phyloP scores from a whole-genome alignment of 371 early-diverging fungal species.

The Mortierella sp. region DNA sequence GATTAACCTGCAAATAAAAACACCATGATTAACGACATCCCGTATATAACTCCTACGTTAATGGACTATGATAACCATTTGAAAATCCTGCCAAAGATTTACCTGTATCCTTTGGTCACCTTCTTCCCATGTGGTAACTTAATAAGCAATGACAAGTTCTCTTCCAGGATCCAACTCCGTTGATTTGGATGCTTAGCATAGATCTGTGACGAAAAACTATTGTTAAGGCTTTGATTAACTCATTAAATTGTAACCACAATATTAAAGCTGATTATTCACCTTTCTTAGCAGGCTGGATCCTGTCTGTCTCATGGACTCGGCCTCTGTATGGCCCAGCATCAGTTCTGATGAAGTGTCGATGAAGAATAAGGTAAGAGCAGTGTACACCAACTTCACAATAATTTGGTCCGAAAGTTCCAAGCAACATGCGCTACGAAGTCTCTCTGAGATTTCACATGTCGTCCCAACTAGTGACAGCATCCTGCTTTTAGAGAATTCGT shows the following conservation, averaged over 20 bases:
- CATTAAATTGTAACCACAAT: not conserved
- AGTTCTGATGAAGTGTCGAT: conserved; percentile 39
- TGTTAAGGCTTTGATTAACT: not conserved
- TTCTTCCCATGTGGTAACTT: conserved; percentile 69
- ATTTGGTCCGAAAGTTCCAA: conserved; percentile 38
- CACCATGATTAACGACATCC: not conserved
- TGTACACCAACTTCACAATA: conserved; percentile 44
- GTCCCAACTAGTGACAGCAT: conserved; percentile 26
- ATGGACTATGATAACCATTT: not conserved
- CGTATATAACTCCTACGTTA: no score
- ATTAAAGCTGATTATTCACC: conserved; percentile 4
- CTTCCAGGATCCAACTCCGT: conserved; percentile 86
- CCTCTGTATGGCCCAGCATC: conserved; percentile 28
- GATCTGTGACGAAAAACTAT: conserved; percentile 37
- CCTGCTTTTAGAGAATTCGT: conserved; percentile 5
- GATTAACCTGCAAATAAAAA: conserved; percentile 58
- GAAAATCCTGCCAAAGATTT: not conserved
- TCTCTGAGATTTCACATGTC: conserved; percentile 33
- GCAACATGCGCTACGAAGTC: conserved; percentile 8
- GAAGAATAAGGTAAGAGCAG: conserved; percentile 47
- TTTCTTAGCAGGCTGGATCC: conserved; percentile 40
- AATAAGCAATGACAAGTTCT: conserved; percentile 80
- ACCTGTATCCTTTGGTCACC: conserved; percentile 65
- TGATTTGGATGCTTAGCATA: conserved; percentile 76
- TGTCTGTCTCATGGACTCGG: conserved; percentile 41